phyloP scores from a whole-genome alignment of 768 basidiomycete species.

The Amanita brunnescens region DNA sequence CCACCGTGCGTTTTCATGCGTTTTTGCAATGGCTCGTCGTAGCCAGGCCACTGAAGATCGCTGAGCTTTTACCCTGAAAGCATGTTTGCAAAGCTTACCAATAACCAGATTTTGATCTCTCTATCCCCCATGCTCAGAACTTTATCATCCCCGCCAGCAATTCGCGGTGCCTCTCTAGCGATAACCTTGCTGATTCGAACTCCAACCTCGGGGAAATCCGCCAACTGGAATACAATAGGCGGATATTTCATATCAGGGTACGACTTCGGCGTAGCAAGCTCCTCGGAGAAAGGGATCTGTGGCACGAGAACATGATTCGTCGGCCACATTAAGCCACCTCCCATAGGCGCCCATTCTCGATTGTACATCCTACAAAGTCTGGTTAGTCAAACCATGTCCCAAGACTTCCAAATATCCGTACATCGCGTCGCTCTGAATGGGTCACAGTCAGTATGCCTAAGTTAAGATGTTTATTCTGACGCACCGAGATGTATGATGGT shows the following conservation, averaged over 20 bases:
- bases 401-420: neutral
- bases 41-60: constrained; percentile 38
- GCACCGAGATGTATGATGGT: neutral
- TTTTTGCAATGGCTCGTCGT: constrained; percentile 29
- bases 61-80: neutral
- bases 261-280: constrained; percentile 8
- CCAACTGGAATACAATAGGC: constrained; percentile 23
- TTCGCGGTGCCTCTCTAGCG: constrained; percentile 10
- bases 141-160: constrained; percentile 15
- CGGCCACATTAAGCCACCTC: constrained; percentile 5
- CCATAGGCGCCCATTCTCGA: neutral
- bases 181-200: constrained; percentile 22
- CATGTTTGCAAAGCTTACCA: neutral
- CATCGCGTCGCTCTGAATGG: neutral
- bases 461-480: neutral
- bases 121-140: constrained; percentile 12
- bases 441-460: neutral
- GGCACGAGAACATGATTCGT: constrained; percentile 21
- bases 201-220: constrained; percentile 20
- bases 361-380: neutral
- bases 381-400: neutral
- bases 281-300: constrained; percentile 15
- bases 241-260: constrained; percentile 13
- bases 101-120: constrained; percentile 9
- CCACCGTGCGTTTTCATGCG: constrained; percentile 26